These are phyloP conservation scores for Boletus subparvulus DNA, from an alignment of 768 basidiomycete species.

Conservation along the genomic window DNA sequence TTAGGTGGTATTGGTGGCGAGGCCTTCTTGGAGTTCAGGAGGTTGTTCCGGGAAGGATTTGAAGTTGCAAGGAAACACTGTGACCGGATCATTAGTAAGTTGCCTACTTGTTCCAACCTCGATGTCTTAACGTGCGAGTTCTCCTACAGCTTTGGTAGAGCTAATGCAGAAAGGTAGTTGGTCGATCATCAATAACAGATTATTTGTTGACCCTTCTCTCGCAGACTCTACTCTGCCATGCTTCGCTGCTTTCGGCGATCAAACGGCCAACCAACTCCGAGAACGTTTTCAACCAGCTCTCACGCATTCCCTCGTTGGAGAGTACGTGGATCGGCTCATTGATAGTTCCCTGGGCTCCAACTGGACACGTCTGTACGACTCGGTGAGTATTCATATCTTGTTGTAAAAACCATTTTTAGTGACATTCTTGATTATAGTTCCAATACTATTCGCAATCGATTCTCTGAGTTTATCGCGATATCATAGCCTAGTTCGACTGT, in stretches of 20 bases:
- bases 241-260: conserved; percentile 86
- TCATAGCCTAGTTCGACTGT: neutral
- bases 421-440: conserved; percentile 49
- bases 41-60: conserved; percentile 89
- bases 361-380: conserved; percentile 96
- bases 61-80: conserved; percentile 94
- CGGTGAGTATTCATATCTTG: conserved; percentile 48
- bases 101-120: neutral
- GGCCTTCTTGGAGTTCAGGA: conserved; percentile 80
- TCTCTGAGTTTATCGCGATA: conserved; percentile 41
- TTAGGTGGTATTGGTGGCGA: conserved; percentile 80
- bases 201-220: conserved; percentile 1
- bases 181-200: conserved; percentile 8
- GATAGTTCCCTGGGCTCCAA: conserved; percentile 88
- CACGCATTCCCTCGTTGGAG: conserved; percentile 80
- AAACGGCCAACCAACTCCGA: conserved; percentile 82
- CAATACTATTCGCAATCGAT: conserved; percentile 95
- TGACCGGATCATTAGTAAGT: conserved; percentile 89
- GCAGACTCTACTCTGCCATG: conserved; percentile 88
- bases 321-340: conserved; percentile 87
- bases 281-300: conserved; percentile 93
- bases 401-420: neutral
- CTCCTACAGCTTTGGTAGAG: conserved; percentile 74
- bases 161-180: conserved; percentile 90
- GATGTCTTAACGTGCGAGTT: conserved; percentile 2